Conservation (phyloP, 2,329 filamentous ascomycete species). For the Malbranchea cinnamomea region DNA sequence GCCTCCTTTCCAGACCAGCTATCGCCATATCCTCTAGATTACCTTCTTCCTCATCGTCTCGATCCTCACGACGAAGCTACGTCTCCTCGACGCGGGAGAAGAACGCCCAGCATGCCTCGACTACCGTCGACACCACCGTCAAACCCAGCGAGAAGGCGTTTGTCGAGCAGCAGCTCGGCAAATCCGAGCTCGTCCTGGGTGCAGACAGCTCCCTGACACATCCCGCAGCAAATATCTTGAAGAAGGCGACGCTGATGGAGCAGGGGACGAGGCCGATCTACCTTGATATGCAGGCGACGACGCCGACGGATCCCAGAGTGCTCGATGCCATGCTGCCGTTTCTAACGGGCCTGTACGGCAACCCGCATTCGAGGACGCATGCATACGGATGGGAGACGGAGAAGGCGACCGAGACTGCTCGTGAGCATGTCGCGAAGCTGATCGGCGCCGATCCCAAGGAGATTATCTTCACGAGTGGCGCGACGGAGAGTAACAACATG, state of each 20-base stretch:
- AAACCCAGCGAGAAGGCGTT: conserved; percentile 77
- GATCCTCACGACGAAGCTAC: conserved; percentile 46
- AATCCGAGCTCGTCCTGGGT: conserved; percentile 43
- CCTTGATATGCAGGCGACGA: conserved; percentile 96
- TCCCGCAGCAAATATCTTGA: conserved; percentile 68
- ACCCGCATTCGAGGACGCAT: conserved; percentile 93
- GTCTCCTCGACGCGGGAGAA: conserved; percentile 64
- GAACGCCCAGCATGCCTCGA: conserved; percentile 59
- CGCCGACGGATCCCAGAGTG: conserved; percentile 83
- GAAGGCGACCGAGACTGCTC: conserved; percentile 76
- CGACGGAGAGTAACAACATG: conserved; percentile 99
- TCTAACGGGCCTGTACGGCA: conserved; percentile 85
- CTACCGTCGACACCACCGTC: conserved; percentile 69
- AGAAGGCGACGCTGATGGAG: conserved; percentile 85
- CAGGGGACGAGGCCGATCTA: conserved; percentile 90
- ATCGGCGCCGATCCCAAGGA: conserved; percentile 95
- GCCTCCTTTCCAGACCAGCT: conserved; percentile 12
- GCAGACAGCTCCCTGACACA: conserved; percentile 56
- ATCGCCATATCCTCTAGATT: conserved; percentile 24
- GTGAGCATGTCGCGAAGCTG: conserved; percentile 66
- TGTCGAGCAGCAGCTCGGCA: conserved; percentile 40
- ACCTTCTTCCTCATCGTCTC: conserved; percentile 16
- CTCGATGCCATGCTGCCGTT: conserved; percentile 94
- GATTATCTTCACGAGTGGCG: conserved; percentile 96
- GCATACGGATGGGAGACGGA: conserved; percentile 99